Conservation (phyloP, 225 moss, liverwort and hornwort species). For the Pleurozium schreberi region DNA sequence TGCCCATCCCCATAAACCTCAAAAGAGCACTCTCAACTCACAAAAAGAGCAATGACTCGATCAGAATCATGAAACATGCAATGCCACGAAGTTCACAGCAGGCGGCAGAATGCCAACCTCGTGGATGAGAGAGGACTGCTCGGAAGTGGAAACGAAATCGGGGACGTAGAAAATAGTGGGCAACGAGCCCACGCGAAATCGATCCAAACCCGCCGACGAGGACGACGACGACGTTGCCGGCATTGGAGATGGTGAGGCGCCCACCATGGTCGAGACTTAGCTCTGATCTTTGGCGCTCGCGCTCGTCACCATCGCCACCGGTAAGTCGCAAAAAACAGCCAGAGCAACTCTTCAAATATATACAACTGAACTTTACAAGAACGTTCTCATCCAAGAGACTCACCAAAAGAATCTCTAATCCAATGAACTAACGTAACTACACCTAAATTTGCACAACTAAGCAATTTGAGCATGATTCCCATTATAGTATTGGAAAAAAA, state of each 20-base stretch:
- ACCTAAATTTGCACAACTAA: background rate
- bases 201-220: background rate
- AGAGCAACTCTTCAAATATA: background rate
- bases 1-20: background rate
- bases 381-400: background rate
- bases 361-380: background rate
- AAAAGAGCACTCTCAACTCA: background rate
- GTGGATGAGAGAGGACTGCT: slow-evolving; percentile 39
- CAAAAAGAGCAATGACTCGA: background rate
- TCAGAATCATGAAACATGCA: background rate
- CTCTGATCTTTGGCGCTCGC: background rate
- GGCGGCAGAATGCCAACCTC: slow-evolving; percentile 22
- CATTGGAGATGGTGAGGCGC: background rate
- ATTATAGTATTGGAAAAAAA: background rate
- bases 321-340: background rate
- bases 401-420: background rate
- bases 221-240: background rate
- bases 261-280: background rate
- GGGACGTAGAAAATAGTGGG: slow-evolving; percentile 65
- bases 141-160: slow-evolving; percentile 35
- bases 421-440: background rate
- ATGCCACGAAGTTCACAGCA: background rate
- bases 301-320: background rate
- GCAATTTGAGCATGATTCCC: background rate
- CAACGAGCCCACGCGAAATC: slow-evolving; percentile 45